A percentile compares a stretch with the other conserved stretches of the same genome.
phyloP scores from a whole-genome alignment of 106 monocot species.

The Agapanthus africanus region DNA sequence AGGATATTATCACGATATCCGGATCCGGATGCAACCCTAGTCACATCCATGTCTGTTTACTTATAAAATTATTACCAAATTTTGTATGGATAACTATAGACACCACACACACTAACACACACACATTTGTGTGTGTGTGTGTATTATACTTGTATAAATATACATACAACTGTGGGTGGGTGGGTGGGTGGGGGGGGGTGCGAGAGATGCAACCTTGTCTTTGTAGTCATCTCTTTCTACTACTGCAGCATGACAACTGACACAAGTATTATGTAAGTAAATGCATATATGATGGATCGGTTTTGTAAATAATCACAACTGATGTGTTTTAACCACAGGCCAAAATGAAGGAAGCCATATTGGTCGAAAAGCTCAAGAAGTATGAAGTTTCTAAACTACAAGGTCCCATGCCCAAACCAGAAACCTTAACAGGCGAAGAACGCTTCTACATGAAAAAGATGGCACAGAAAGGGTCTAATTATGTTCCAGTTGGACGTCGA shows the following conservation, averaged over 20 bases:
- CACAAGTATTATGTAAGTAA: background rate
- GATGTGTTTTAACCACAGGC: constrained; percentile 39
- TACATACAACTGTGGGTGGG: background rate
- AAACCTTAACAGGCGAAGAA: constrained; percentile 69
- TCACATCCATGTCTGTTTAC: too few species aligned
- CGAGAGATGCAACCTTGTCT: too few species aligned
- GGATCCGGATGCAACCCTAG: too few species aligned
- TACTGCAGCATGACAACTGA: background rate
- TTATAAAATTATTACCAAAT: too few species aligned
- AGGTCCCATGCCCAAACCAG: constrained; percentile 57
- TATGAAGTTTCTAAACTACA: constrained; percentile 72
- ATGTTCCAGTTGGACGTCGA: constrained; percentile 82
- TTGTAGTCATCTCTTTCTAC: background rate
- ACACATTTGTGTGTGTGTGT: too few species aligned
- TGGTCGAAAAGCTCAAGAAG: constrained; percentile 79
- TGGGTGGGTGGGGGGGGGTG: too few species aligned
- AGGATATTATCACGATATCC: too few species aligned
- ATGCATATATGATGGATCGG: background rate
- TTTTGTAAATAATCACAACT: background rate
- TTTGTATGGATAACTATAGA: too few species aligned
- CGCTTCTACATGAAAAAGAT: constrained; percentile 90
- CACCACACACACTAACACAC: too few species aligned
- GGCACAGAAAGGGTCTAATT: constrained; percentile 96
- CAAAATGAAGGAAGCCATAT: constrained; percentile 61
- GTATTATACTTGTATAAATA: too few species aligned